Evolutionary conservation across 331 rosid species (phyloP).

Genomic region (Spiraea crenata): DNA sequence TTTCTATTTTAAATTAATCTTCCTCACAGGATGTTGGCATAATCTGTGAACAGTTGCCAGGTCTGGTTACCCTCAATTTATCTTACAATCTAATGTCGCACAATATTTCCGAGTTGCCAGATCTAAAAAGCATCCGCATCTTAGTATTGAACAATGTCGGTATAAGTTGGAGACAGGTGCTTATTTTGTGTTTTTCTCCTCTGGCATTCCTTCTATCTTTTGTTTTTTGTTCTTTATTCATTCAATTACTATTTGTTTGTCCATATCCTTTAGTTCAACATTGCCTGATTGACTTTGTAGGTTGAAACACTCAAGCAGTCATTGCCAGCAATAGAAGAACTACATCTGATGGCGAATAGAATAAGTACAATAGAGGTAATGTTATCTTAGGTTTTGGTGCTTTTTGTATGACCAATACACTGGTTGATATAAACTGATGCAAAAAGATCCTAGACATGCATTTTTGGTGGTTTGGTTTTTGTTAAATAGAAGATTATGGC

Average conservation of each 20-base stretch:
- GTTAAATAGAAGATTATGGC: too few species aligned
- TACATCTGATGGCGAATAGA: constrained; percentile 79
- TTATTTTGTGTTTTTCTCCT: too few species aligned
- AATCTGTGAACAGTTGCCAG: constrained; percentile 73
- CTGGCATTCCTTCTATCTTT: background rate
- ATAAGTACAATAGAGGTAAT: constrained; percentile 65
- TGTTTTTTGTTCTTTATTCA: constrained; percentile 9
- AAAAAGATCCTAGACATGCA: background rate
- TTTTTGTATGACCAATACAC: constrained; percentile 11
- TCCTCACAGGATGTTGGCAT: constrained; percentile 69
- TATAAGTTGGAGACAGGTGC: constrained; percentile 77
- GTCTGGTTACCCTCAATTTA: constrained; percentile 62
- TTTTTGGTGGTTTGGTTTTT: too few species aligned
- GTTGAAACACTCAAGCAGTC: constrained; percentile 64
- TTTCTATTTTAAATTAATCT: constrained; percentile 27
- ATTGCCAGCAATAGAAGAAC: constrained; percentile 74
- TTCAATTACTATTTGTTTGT: constrained; percentile 1
- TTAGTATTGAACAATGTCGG: constrained; percentile 75
- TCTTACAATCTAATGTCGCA: constrained; percentile 65
- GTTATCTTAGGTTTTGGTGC: constrained; percentile 22
- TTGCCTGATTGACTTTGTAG: constrained; percentile 42
- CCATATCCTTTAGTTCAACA: constrained; percentile 20
- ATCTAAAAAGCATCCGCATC: constrained; percentile 50
- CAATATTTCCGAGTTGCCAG: constrained; percentile 49
- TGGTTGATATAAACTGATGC: background rate